Conservation (phyloP, 495 filamentous ascomycete species). For the Penicillium coffeae region DNA sequence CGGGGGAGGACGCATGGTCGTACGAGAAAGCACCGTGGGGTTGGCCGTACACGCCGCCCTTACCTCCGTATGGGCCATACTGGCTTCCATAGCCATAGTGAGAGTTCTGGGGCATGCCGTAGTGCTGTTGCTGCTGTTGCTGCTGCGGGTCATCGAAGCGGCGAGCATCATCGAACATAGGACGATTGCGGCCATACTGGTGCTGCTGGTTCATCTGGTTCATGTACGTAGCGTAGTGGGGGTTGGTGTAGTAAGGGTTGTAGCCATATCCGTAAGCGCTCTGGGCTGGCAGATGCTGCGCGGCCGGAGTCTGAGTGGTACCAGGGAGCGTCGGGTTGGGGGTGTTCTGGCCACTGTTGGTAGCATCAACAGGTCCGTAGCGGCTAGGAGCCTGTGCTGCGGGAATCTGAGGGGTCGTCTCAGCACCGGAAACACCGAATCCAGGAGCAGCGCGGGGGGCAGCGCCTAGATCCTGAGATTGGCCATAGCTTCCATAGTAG, state of each 20-base stretch:
- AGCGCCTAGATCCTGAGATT: slow-evolving; percentile 72
- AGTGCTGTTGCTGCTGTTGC: slow-evolving; percentile 28
- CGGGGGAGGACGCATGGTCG: slow-evolving; percentile 75
- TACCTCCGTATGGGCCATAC: slow-evolving; percentile 67
- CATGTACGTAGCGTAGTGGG: slow-evolving; percentile 78
- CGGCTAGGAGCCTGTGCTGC: slow-evolving; percentile 64
- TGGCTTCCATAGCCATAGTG: slow-evolving; percentile 69
- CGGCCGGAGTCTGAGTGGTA: slow-evolving; percentile 59
- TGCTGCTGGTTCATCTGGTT: slow-evolving; percentile 55
- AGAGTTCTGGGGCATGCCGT: slow-evolving; percentile 50
- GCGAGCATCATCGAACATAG: slow-evolving; percentile 55
- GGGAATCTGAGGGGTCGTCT: slow-evolving; percentile 72
- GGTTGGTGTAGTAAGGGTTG: slow-evolving; percentile 76
- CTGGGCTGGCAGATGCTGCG: slow-evolving; percentile 61
- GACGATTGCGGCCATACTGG: slow-evolving; percentile 50
- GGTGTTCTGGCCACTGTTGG: slow-evolving; percentile 82
- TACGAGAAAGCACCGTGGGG: slow-evolving; percentile 74
- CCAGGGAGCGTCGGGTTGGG: slow-evolving; percentile 74
- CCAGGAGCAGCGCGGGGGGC: slow-evolving; percentile 59
- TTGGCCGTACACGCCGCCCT: slow-evolving; percentile 77
- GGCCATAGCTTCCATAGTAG: slow-evolving; percentile 74
- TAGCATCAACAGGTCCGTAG: slow-evolving; percentile 69
- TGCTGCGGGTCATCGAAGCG: slow-evolving; percentile 42
- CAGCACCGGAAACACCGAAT: slow-evolving; percentile 68
- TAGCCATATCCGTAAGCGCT: slow-evolving; percentile 58